phyloP scores from a whole-genome alignment of 2,329 filamentous ascomycete species.

The Hymenoscyphus occultus region DNA sequence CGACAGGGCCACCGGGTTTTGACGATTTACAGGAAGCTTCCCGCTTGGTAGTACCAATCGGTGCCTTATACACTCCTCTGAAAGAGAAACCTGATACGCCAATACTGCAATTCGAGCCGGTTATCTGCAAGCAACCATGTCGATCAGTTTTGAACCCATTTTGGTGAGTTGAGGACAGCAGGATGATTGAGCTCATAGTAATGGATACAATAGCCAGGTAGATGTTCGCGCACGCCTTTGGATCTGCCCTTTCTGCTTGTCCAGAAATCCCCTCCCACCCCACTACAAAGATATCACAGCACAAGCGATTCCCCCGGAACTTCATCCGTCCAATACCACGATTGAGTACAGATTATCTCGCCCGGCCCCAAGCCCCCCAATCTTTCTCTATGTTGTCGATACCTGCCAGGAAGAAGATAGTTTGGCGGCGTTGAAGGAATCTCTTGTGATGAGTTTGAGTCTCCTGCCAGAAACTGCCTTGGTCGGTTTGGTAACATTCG shows the following conservation, averaged over 20 bases:
- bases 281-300: constrained; percentile 89
- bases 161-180: constrained; percentile 59
- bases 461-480: constrained; percentile 77
- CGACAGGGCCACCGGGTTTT: constrained; percentile 18
- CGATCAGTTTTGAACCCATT: constrained; percentile 95
- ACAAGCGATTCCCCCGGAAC: constrained; percentile 77
- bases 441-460: constrained; percentile 80
- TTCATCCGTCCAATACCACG: constrained; percentile 80
- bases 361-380: constrained; percentile 80
- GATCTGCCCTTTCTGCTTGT: constrained; percentile 87
- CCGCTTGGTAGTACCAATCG: constrained; percentile 90
- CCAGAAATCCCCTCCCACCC: constrained; percentile 75
- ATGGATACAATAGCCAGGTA: constrained; percentile 59
- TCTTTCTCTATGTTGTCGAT: constrained; percentile 85
- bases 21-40: constrained; percentile 72
- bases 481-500: constrained; percentile 81
- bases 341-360: constrained; percentile 82
- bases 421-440: constrained; percentile 78
- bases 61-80: constrained; percentile 89
- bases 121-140: constrained; percentile 94
- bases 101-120: constrained; percentile 90
- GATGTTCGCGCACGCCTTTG: constrained; percentile 80
- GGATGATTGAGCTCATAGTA: constrained; percentile 23
- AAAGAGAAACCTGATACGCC: constrained; percentile 93
- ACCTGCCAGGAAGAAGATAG: constrained; percentile 87